These are phyloP conservation scores for Leccinellum albellum DNA, from an alignment of 768 basidiomycete genomes.

Conservation along the genomic window DNA sequence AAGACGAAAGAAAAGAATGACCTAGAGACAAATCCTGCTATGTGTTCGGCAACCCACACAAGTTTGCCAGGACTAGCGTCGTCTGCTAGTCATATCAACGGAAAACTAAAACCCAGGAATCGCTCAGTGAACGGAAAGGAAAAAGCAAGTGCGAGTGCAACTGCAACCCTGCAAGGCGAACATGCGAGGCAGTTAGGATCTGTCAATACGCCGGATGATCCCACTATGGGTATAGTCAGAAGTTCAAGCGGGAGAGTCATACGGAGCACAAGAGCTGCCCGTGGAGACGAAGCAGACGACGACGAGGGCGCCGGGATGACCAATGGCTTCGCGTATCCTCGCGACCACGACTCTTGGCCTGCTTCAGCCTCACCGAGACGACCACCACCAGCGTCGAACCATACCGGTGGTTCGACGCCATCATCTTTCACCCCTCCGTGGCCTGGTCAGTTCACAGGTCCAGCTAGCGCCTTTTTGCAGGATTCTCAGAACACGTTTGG, in stretches of 20 bases:
- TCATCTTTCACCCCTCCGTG: constrained; percentile 23
- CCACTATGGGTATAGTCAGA: constrained; percentile 23
- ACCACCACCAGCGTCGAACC: constrained; percentile 8
- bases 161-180: constrained; percentile 24
- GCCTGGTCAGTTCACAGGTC: constrained; percentile 44
- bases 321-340: constrained; percentile 22
- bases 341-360: constrained; percentile 24
- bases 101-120: constrained; percentile 39
- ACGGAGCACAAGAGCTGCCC: constrained; percentile 29
- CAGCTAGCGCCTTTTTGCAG: constrained; percentile 48
- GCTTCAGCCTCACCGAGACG: constrained; percentile 25
- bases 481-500: constrained; percentile 41
- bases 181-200: constrained; percentile 16
- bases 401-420: constrained; percentile 19
- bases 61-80: constrained; percentile 24
- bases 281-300: constrained; percentile 25
- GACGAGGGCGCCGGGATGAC: constrained; percentile 18
- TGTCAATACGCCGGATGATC: constrained; percentile 21
- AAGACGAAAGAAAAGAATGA: constrained; percentile 50
- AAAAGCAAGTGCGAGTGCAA: constrained; percentile 34
- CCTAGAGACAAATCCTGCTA: constrained; percentile 58
- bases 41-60: constrained; percentile 34
- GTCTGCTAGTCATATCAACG: constrained; percentile 20
- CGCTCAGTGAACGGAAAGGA: constrained; percentile 36
- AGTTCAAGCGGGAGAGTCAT: constrained; percentile 28